phyloP scores from a whole-genome alignment of 1,139 yeast genomes.

The Spencermartinsiella ligniputridi region DNA sequence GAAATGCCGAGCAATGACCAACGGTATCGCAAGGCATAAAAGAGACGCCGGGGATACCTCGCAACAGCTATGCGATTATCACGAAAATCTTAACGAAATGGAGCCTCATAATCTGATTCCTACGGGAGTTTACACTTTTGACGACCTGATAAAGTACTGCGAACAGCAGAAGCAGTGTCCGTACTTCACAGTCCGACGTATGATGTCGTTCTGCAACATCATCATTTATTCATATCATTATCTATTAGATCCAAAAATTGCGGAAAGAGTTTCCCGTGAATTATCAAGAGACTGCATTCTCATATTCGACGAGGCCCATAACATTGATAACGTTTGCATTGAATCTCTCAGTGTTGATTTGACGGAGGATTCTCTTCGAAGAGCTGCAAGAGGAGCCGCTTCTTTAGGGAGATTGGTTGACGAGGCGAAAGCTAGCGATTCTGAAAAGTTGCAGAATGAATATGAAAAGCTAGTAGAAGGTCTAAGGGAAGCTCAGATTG shows the following conservation, averaged over 20 bases:
- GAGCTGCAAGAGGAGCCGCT: slow-evolving; percentile 77
- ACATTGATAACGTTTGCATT: slow-evolving; percentile 96
- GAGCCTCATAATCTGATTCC: slow-evolving; percentile 90
- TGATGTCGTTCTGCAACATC: slow-evolving; percentile 93
- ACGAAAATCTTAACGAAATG: slow-evolving; percentile 77
- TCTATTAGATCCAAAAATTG: slow-evolving; percentile 91
- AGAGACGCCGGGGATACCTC: slow-evolving; percentile 59
- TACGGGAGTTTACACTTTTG: slow-evolving; percentile 91
- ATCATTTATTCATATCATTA: slow-evolving; percentile 96
- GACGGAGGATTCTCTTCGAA: slow-evolving; percentile 77
- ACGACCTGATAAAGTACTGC: slow-evolving; percentile 71
- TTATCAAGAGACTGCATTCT: slow-evolving; percentile 89
- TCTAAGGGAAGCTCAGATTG: slow-evolving; percentile 68
- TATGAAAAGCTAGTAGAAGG: slow-evolving; percentile 91
- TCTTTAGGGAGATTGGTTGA: slow-evolving; percentile 71
- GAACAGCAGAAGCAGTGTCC: slow-evolving; percentile 83
- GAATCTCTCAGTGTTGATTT: slow-evolving; percentile 87
- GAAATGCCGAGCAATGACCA: slow-evolving; percentile 89
- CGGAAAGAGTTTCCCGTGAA: slow-evolving; percentile 90
- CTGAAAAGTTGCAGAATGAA: slow-evolving; percentile 80
- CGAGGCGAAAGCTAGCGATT: slow-evolving; percentile 76
- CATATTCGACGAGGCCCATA: slow-evolving; percentile 97
- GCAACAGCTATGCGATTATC: slow-evolving; percentile 71
- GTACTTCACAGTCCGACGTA: slow-evolving; percentile 93
- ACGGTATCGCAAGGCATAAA: slow-evolving; percentile 75